Evolutionary conservation across 2,329 filamentous ascomycete species (phyloP).

Genomic region (Aspergillus viridinutans): DNA sequence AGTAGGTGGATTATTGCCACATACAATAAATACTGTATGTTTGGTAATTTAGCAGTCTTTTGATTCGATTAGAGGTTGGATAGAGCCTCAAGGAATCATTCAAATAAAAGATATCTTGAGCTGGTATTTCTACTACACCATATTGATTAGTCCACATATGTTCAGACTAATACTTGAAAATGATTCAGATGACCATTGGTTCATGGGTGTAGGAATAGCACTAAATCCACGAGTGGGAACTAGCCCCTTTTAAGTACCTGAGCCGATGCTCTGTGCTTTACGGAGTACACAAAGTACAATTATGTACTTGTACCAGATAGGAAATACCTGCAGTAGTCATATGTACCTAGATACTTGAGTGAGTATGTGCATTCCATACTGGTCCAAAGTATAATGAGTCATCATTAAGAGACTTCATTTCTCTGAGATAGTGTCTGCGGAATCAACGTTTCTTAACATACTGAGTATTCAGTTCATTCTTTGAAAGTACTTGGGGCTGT

Average conservation of each 20-base stretch:
- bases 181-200: constrained; percentile 9
- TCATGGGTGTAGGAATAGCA: constrained; percentile 6
- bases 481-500: background rate
- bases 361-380: background rate
- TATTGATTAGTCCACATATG: background rate
- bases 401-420: background rate
- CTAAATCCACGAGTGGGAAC: background rate
- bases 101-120: background rate
- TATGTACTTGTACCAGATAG: constrained; percentile 10
- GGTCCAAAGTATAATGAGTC: background rate
- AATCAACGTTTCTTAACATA: background rate
- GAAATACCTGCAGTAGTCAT: constrained; percentile 16
- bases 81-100: background rate
- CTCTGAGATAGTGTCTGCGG: background rate
- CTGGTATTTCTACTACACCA: background rate
- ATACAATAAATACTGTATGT: background rate
- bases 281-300: background rate
- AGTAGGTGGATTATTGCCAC: background rate
- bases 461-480: too few relatives aligned
- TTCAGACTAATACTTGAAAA: background rate
- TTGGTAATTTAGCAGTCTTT: constrained; percentile 1
- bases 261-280: constrained; percentile 13
- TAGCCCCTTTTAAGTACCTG: constrained; percentile 14
- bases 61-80: background rate
- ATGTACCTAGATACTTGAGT: background rate